A percentile compares a stretch with the other conserved stretches of the same genome.
phyloP scores from a whole-genome alignment of 2,329 filamentous ascomycete genomes.

The Botryosphaeria agaves region DNA sequence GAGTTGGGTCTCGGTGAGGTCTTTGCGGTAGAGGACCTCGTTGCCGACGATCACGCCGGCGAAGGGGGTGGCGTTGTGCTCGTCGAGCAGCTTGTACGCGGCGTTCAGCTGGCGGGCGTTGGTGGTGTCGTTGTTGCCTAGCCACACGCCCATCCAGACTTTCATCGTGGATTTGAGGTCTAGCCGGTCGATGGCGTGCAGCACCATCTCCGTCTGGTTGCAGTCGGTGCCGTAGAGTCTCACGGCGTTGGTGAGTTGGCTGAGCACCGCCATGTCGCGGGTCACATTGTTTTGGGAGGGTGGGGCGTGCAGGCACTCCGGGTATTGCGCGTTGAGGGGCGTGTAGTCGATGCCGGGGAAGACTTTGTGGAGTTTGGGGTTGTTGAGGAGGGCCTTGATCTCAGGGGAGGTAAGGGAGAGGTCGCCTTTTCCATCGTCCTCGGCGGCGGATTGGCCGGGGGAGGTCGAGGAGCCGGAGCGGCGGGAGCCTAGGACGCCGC shows the following conservation, averaged over 20 bases:
- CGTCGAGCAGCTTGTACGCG: slow-evolving; percentile 69
- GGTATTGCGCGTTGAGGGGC: slow-evolving; percentile 78
- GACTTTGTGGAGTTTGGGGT: slow-evolving; percentile 69
- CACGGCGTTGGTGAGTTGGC: slow-evolving; percentile 74
- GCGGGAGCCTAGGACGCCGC: slow-evolving; percentile 46
- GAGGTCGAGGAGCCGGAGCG: slow-evolving; percentile 16
- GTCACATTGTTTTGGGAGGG: slow-evolving; percentile 92
- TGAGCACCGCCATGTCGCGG: slow-evolving; percentile 74
- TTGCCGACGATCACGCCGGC: slow-evolving; percentile 47
- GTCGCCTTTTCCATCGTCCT: slow-evolving; percentile 46
- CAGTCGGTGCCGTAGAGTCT: slow-evolving; percentile 91
- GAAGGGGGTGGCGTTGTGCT: slow-evolving; percentile 41
- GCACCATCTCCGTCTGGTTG: slow-evolving; percentile 89
- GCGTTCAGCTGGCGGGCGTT: slow-evolving; percentile 66
- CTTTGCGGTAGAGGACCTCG: slow-evolving; percentile 42
- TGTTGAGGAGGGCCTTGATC: slow-evolving; percentile 69
- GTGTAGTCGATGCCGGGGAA: slow-evolving; percentile 96
- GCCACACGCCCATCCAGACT: slow-evolving; percentile 90
- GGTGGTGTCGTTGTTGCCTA: slow-evolving; percentile 68
- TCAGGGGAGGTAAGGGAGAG: slow-evolving; percentile 57
- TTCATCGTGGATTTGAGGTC: slow-evolving; percentile 57
- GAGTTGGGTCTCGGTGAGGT: slow-evolving; percentile 50
- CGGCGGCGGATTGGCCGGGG: slow-evolving; percentile 21
- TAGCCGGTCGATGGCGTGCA: slow-evolving; percentile 63
- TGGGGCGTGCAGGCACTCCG: slow-evolving; percentile 57